Conservation (phyloP, 106 monocot genomes). For the Dendrobium catenatum region DNA sequence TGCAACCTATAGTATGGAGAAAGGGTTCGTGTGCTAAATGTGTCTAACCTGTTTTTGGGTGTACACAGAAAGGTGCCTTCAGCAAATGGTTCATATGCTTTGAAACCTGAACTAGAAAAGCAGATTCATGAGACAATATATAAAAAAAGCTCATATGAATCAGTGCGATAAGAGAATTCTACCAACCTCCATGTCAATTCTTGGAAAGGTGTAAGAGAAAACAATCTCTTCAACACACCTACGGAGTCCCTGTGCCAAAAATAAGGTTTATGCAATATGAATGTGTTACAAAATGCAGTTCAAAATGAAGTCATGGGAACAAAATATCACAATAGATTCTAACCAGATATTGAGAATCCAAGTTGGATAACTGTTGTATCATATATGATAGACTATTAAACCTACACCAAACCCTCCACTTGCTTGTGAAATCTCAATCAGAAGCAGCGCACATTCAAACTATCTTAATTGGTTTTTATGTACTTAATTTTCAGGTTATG, state of each 20-base stretch:
- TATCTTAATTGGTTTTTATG: not conserved
- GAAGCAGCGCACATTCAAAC: not conserved
- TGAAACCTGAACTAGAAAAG: constrained; percentile 46
- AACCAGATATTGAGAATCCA: not conserved
- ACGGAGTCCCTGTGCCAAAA: constrained; percentile 53
- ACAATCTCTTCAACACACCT: constrained; percentile 91
- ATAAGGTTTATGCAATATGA: not conserved
- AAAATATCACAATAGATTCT: not conserved
- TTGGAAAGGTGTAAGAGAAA: constrained; percentile 89
- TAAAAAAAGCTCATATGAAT: not conserved
- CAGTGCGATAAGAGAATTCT: not conserved
- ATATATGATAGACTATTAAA: not conserved
- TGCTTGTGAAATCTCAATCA: not conserved
- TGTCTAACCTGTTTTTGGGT: constrained; percentile 83
- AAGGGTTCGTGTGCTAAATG: not conserved
- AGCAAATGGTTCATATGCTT: constrained; percentile 96
- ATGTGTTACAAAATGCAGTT: not conserved
- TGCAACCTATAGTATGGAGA: not conserved
- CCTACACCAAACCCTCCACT: not conserved
- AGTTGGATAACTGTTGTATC: not conserved
- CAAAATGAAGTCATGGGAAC: not conserved
- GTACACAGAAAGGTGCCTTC: constrained; percentile 92
- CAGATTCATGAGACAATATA: constrained; percentile 3
- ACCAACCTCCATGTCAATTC: constrained; percentile 90
- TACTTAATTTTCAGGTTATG: not conserved